Evolutionary conservation across 495 filamentous ascomycete species (phyloP).

Genomic region (Aspergillus cavernicola): DNA sequence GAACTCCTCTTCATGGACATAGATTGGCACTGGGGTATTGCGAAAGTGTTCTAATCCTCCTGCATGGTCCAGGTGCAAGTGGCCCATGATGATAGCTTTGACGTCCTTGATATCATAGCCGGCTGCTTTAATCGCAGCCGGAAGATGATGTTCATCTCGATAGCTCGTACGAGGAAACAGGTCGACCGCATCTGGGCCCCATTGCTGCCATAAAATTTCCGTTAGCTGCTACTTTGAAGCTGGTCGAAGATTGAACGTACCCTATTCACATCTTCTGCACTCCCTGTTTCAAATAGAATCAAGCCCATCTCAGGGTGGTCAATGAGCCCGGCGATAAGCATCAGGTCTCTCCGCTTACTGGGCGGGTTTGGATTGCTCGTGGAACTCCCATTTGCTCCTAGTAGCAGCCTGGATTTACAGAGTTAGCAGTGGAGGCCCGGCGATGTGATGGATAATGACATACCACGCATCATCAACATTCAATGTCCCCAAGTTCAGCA

Average conservation of each 20-base stretch:
- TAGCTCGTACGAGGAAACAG: conserved; percentile 46
- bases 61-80: conserved; percentile 53
- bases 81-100: conserved; percentile 51
- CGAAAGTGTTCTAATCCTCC: conserved; percentile 50
- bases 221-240: neutral
- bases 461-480: conserved; percentile 28
- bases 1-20: conserved; percentile 49
- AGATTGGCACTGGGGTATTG: conserved; percentile 48
- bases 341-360: conserved; percentile 39
- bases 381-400: conserved; percentile 26
- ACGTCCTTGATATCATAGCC: conserved; percentile 50
- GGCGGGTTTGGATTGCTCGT: conserved; percentile 23
- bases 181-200: conserved; percentile 39
- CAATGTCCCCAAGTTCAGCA: conserved; percentile 27
- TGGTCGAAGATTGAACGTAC: conserved; percentile 12
- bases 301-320: conserved; percentile 48
- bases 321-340: conserved; percentile 44
- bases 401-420: conserved; percentile 19
- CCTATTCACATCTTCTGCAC: conserved; percentile 42
- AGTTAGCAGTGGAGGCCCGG: neutral
- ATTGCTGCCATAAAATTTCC: conserved; percentile 17
- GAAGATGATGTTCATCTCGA: conserved; percentile 36
- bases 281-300: conserved; percentile 51
- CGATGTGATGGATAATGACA: neutral
- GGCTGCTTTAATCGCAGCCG: conserved; percentile 41